Percentiles rank a stretch among this genome's conserved stretches.
phyloP scores from a whole-genome alignment of 2,329 filamentous ascomycete species.

The Alternaria angustiovoidea region DNA sequence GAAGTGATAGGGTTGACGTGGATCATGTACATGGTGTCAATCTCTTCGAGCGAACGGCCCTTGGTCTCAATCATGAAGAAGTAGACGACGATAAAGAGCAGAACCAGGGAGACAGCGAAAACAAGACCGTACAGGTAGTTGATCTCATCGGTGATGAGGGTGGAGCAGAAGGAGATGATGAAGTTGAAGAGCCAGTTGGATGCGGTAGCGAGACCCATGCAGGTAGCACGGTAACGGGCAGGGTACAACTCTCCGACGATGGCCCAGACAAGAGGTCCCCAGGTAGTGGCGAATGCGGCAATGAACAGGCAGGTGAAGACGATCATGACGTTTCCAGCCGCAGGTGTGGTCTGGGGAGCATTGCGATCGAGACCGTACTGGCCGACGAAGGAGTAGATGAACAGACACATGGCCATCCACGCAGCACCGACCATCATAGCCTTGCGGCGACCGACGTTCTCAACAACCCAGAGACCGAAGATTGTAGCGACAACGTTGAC shows the following conservation, averaged over 20 bases:
- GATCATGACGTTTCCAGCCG: constrained; percentile 68
- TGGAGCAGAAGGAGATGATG: constrained; percentile 73
- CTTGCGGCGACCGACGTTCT: constrained; percentile 57
- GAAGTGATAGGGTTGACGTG: constrained; percentile 71
- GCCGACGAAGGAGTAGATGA: constrained; percentile 60
- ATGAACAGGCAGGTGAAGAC: constrained; percentile 75
- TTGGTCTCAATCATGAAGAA: constrained; percentile 82
- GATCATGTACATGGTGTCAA: constrained; percentile 75
- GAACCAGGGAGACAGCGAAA: constrained; percentile 72
- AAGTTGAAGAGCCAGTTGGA: constrained; percentile 59
- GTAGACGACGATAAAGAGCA: constrained; percentile 72
- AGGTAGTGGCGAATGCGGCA: constrained; percentile 71
- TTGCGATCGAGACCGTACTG: constrained; percentile 50
- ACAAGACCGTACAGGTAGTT: constrained; percentile 79
- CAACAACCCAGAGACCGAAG: constrained; percentile 56
- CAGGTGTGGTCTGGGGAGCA: constrained; percentile 44
- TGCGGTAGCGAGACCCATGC: constrained; percentile 55
- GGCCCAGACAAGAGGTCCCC: constrained; percentile 77
- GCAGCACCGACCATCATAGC: constrained; percentile 57
- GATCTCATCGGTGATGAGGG: constrained; percentile 76
- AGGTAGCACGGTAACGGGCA: constrained; percentile 60
- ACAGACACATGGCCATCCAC: constrained; percentile 65
- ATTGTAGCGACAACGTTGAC: constrained; percentile 60
- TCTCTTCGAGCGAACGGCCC: constrained; percentile 77
- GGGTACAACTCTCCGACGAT: constrained; percentile 72